phyloP scores from a whole-genome alignment of 768 basidiomycete species.

The Tylopilus felleus region DNA sequence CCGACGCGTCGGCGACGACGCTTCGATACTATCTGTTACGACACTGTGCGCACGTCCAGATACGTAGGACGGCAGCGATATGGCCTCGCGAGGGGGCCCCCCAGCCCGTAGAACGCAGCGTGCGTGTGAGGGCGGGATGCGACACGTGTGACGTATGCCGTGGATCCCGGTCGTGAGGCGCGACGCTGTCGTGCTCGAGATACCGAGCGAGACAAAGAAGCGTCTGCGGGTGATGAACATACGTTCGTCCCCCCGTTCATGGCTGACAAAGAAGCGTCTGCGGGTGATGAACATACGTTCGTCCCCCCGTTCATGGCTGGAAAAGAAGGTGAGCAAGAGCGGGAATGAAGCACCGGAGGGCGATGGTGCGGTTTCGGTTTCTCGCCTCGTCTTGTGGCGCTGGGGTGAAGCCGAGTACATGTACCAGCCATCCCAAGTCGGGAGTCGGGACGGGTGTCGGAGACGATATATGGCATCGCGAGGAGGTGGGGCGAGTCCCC shows the following conservation, averaged over 20 bases:
- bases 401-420: constrained; percentile 25
- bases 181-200: constrained; percentile 30
- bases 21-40: too few relatives aligned
- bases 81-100: too few relatives aligned
- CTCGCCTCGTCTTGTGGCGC: constrained; percentile 34
- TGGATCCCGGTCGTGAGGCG: constrained; percentile 38
- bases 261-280: constrained; percentile 36
- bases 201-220: constrained; percentile 36
- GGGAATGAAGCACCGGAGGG: constrained; percentile 33
- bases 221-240: too few relatives aligned
- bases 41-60: too few relatives aligned
- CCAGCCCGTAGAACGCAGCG: too few relatives aligned
- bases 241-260: constrained; percentile 43
- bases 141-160: too few relatives aligned
- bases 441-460: constrained; percentile 35
- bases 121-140: too few relatives aligned
- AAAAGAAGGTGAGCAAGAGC: constrained; percentile 34
- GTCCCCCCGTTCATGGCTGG: constrained; percentile 43
- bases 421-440: constrained; percentile 34
- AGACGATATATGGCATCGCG: too few relatives aligned
- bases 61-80: too few relatives aligned
- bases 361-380: constrained; percentile 24
- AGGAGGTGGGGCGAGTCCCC: too few relatives aligned
- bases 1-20: too few relatives aligned
- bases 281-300: too few relatives aligned